Conservation (phyloP, 208 protist genomes). For the Leishmania mexicana region DNA sequence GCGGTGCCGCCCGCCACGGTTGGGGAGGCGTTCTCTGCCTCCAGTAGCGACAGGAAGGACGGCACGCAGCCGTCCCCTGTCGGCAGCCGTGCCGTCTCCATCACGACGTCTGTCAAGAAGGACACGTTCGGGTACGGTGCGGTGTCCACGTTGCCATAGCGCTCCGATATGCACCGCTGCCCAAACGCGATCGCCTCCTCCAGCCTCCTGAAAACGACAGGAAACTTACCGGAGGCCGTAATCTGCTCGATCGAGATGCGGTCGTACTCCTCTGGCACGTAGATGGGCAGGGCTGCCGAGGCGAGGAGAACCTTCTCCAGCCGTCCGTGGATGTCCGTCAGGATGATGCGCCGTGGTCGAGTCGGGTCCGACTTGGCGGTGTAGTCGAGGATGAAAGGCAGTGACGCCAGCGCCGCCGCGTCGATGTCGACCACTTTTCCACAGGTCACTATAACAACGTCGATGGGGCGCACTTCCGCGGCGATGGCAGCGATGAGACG, state of each 20-base stretch:
- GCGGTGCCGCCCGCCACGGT: background rate
- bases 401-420: conserved; percentile 35
- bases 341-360: conserved; percentile 41
- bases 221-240: conserved; percentile 39
- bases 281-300: conserved; percentile 45
- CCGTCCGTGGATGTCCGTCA: conserved; percentile 52
- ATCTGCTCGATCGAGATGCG: conserved; percentile 37
- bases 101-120: conserved; percentile 49
- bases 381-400: conserved; percentile 37
- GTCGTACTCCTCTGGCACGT: conserved; percentile 57
- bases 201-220: conserved; percentile 51
- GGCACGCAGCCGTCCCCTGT: conserved; percentile 15
- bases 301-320: conserved; percentile 53
- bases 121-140: conserved; percentile 57
- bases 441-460: conserved; percentile 56
- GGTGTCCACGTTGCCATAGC: conserved; percentile 54
- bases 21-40: conserved; percentile 6
- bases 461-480: conserved; percentile 50
- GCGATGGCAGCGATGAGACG: conserved; percentile 37
- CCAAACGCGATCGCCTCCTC: conserved; percentile 49
- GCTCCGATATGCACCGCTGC: conserved; percentile 48
- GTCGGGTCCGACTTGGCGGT: conserved; percentile 25
- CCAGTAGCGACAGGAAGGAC: conserved; percentile 16
- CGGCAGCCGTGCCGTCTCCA: conserved; percentile 36
- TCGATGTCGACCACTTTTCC: conserved; percentile 61